Base-by-base conservation (phyloP, 2,329 filamentous ascomycete species). In the Paecilomyces niveus region DNA sequence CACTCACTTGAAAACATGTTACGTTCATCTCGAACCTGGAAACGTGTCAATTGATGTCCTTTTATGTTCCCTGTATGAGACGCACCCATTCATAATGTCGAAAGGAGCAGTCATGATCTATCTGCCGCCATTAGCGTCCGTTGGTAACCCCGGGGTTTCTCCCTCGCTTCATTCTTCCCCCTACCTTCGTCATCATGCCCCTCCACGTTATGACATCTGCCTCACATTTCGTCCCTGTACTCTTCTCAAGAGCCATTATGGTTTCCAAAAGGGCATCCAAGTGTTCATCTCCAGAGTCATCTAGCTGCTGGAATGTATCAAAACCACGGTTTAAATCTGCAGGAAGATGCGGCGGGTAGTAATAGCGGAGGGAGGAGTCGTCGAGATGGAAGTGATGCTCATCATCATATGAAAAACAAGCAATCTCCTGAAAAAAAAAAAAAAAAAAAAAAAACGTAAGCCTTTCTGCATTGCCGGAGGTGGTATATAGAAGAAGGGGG, bases 171-270 rank as follows among this genome's bases (percentile, higher is more conserved):
- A 29, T 39, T n/a, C 24, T 29, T 11, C 39, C 22, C 56, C 74
- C 56, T 70, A 92, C 91, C 82, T 97, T 99, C 62, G 94, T 97
- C 88, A 99, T 92, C 91, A 97, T 97, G 39, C 94, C 94, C 68
- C 94, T 82, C 93, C 93, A 99, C 1, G 93, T 97, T 55, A 97
- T 82, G 53, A 97, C 72, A 66, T 96, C 86, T 1, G 89, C 88
- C 61, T 92, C 86, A 32, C 88, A 86, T 68, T 83, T 87, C 67
- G 84, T 81, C 2, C 84, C 83, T 0, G 82, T 84, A 63, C 85
- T 80, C 71, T 86, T 80, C 74, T 97, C 94, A 64, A 90, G 81
- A 26, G 83, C 82, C 54, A 86, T 80, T 53, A 99, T 85, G 0
- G 92, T 88, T 60, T 85, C 86, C 22, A 99, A 79, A 31, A 99